A percentile compares a stretch with the other conserved stretches of the same genome.
Evolutionary conservation across 2,329 filamentous ascomycete genomes (phyloP).

Genomic region (Fusarium keratoplasticum): DNA sequence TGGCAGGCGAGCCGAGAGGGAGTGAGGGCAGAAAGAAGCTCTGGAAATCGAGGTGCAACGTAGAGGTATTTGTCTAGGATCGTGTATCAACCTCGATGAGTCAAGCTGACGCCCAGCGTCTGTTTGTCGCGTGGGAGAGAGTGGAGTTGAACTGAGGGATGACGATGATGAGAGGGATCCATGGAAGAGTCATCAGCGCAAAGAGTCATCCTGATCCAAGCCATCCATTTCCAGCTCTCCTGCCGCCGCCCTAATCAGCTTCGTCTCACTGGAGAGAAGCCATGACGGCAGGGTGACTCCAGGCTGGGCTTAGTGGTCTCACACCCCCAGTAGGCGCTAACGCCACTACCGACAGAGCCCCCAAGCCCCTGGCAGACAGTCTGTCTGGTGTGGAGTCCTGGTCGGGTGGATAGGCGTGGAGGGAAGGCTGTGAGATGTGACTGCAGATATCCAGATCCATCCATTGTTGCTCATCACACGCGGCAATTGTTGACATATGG

Average conservation of each 20-base stretch:
- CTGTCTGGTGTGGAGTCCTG: neutral
- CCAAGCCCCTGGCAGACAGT: slow-evolving; percentile 13
- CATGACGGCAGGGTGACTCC: slow-evolving; percentile 19
- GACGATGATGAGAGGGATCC: slow-evolving; percentile 12
- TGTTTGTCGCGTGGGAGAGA: slow-evolving; percentile 12
- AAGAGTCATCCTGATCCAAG: slow-evolving; percentile 31
- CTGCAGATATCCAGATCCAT: neutral
- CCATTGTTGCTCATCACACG: neutral
- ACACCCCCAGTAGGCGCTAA: slow-evolving; percentile 16
- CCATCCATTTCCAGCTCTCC: neutral
- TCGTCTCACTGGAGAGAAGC: neutral
- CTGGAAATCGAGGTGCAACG: slow-evolving; percentile 23
- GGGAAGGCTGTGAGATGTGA: neutral
- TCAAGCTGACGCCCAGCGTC: slow-evolving; percentile 22
- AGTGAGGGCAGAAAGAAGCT: slow-evolving; percentile 18
- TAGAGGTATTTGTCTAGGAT: slow-evolving; percentile 31
- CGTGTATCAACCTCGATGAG: slow-evolving; percentile 35
- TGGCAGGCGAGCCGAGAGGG: slow-evolving; percentile 19
- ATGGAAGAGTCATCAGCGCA: neutral
- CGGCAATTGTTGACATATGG: neutral
- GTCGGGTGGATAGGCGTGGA: neutral
- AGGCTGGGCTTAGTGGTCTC: slow-evolving; percentile 17
- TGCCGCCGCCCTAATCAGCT: neutral
- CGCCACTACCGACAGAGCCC: slow-evolving; percentile 28
- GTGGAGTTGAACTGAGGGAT: slow-evolving; percentile 16